Percentiles rank a stretch among this genome's conserved stretches.
Evolutionary conservation across 164 flowering plant genomes (phyloP).

Genomic region (Piper longum): DNA sequence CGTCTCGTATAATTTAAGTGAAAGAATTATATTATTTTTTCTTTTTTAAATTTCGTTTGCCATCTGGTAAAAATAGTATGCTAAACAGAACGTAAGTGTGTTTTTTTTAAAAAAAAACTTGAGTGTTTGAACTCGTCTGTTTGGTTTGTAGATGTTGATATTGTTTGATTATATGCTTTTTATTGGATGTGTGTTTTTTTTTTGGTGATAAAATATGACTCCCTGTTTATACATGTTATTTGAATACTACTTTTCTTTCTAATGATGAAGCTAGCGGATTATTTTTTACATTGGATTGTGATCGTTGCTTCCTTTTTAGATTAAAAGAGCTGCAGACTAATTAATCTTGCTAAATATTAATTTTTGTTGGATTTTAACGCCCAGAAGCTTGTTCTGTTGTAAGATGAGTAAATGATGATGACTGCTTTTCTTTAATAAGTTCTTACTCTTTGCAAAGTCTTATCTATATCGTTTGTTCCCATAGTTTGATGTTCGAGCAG

Average conservation of each 20-base stretch:
- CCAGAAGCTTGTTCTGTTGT: not conserved
- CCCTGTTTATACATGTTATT: not conserved
- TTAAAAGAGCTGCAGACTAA: not conserved
- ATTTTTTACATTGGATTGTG: not conserved
- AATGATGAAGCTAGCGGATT: not conserved
- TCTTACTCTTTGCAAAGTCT: not conserved
- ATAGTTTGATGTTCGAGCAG: conserved; percentile 6
- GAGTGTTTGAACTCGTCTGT: too few species aligned
- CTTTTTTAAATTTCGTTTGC: too few species aligned
- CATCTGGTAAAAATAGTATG: too few species aligned
- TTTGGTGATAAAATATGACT: too few species aligned
- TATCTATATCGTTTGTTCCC: not conserved
- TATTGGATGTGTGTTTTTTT: too few species aligned
- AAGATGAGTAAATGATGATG: not conserved
- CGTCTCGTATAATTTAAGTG: too few species aligned
- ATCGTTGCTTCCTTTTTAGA: not conserved
- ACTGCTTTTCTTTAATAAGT: not conserved
- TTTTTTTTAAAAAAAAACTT: too few species aligned
- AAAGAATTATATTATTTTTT: too few species aligned
- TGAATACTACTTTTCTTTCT: too few species aligned
- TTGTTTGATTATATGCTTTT: too few species aligned
- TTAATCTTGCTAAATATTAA: not conserved
- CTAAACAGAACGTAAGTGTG: too few species aligned
- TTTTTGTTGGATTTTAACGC: not conserved
- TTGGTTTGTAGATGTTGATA: too few species aligned